A percentile compares a stretch with the other conserved stretches of the same genome.
Evolutionary conservation across 2,329 filamentous ascomycete species (phyloP).

Genomic region (Gaeumannomyces tritici): DNA sequence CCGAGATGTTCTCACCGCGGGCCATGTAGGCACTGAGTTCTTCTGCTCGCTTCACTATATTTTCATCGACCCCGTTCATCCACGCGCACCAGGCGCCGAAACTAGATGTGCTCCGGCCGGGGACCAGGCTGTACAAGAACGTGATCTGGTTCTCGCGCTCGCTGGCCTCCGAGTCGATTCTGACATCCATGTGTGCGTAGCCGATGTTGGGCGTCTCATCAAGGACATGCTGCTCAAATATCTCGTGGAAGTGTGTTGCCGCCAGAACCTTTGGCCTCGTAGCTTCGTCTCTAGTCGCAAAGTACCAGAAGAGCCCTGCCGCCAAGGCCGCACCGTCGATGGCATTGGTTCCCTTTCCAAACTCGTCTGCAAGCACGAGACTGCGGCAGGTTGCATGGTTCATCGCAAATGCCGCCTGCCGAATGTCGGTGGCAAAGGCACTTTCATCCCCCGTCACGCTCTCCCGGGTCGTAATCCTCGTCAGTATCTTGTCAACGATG

Average conservation of each 20-base stretch:
- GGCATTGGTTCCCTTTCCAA: conserved; percentile 56
- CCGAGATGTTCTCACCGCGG: conserved; percentile 66
- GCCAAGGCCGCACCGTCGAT: conserved; percentile 50
- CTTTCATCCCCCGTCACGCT: conserved; percentile 50
- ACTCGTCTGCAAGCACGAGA: conserved; percentile 87
- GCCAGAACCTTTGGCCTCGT: conserved; percentile 47
- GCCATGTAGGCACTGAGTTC: conserved; percentile 59
- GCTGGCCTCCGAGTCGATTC: conserved; percentile 40
- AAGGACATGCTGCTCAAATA: conserved; percentile 58
- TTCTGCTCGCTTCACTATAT: conserved; percentile 67
- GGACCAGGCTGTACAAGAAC: conserved; percentile 61
- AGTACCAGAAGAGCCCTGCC: conserved; percentile 46
- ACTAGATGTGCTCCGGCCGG: conserved; percentile 66
- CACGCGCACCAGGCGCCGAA: conserved; percentile 81
- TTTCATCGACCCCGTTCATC: conserved; percentile 69
- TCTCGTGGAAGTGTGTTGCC: conserved; percentile 60
- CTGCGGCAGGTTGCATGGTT: conserved; percentile 67
- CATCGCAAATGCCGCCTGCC: conserved; percentile 72
- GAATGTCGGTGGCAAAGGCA: conserved; percentile 68
- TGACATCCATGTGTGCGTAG: conserved; percentile 66
- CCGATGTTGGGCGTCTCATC: conserved; percentile 35
- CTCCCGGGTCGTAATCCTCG: conserved; percentile 68
- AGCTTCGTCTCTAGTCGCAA: conserved; percentile 31
- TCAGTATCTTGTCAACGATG: conserved; percentile 86
- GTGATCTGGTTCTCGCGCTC: conserved; percentile 53